Percentiles rank a stretch among this genome's conserved stretches.
Evolutionary conservation across 2,329 filamentous ascomycete species (phyloP).

Genomic region (Talaromyces sp.): DNA sequence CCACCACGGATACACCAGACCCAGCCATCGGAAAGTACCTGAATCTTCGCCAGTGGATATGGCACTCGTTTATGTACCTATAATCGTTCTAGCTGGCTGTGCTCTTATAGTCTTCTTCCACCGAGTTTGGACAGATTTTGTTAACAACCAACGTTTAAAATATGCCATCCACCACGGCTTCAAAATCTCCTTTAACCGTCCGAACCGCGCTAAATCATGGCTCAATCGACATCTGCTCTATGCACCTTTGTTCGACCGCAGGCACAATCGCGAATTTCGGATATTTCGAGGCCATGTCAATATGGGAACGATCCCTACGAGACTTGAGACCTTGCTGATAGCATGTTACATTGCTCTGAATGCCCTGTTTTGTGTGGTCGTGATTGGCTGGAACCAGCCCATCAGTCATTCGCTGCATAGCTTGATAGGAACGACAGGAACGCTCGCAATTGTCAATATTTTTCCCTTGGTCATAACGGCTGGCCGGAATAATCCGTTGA

Average conservation of each 20-base stretch:
- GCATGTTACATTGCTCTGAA: slow-evolving; percentile 24
- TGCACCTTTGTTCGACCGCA: slow-evolving; percentile 28
- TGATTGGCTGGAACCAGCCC: slow-evolving; percentile 27
- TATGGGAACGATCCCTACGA: slow-evolving; percentile 29
- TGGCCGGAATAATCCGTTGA: slow-evolving; percentile 39
- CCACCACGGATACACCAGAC: not conserved
- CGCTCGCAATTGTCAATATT: slow-evolving; percentile 36
- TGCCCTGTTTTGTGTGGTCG: slow-evolving; percentile 44
- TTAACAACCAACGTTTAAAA: slow-evolving; percentile 3
- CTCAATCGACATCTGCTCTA: slow-evolving; percentile 26
- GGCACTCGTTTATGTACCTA: slow-evolving; percentile 11
- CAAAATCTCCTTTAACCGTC: slow-evolving; percentile 1
- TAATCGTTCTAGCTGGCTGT: slow-evolving; percentile 6
- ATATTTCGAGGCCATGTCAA: slow-evolving; percentile 23
- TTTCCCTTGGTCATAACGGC: slow-evolving; percentile 38
- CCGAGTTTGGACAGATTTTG: slow-evolving; percentile 3
- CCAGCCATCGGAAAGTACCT: not conserved
- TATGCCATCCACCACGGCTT: not conserved
- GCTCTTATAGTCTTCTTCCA: not conserved
- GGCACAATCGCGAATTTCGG: slow-evolving; percentile 28
- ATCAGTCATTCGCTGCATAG: slow-evolving; percentile 19
- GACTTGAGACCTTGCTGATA: slow-evolving; percentile 31
- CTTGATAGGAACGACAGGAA: slow-evolving; percentile 20
- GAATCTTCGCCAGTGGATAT: not conserved
- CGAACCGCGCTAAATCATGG: slow-evolving; percentile 3